Evolutionary conservation across 2,329 filamentous ascomycete genomes (phyloP).

Genomic region (Hymenoscyphus fraxineus): DNA sequence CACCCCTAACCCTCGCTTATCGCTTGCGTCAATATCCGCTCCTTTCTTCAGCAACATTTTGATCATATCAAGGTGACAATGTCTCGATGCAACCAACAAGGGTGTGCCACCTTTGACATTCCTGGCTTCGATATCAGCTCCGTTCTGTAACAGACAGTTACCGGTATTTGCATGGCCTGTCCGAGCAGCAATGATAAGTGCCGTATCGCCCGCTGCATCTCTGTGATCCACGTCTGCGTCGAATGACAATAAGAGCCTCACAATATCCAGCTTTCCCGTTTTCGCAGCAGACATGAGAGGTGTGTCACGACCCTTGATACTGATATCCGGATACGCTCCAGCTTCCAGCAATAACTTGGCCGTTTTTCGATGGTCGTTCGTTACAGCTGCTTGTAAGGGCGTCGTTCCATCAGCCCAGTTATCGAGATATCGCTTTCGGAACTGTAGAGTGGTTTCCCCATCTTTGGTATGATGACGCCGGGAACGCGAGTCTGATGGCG

Average conservation of each 20-base stretch:
- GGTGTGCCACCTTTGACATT: conserved; percentile 21
- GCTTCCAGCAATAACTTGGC: conserved; percentile 17
- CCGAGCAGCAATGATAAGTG: conserved; percentile 17
- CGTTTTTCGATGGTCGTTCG: conserved; percentile 21
- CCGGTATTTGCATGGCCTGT: conserved; percentile 17
- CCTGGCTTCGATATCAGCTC: conserved; percentile 16
- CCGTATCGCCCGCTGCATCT: conserved; percentile 19
- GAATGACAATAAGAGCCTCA: conserved; percentile 12
- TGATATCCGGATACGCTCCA: conserved; percentile 21
- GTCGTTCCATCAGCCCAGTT: conserved; percentile 18
- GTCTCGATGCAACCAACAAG: conserved; percentile 19
- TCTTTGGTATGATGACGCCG: conserved; percentile 1
- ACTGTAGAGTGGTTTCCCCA: conserved; percentile 2
- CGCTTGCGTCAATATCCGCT: conserved; percentile 15
- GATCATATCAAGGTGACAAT: conserved; percentile 17
- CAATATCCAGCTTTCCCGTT: conserved; percentile 19
- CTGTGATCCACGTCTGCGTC: conserved; percentile 17
- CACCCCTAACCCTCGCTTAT: conserved; percentile 19
- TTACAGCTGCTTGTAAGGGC: conserved; percentile 21
- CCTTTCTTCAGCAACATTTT: conserved; percentile 16
- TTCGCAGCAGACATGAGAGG: conserved; percentile 17
- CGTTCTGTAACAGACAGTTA: conserved; percentile 14
- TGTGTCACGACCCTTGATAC: conserved; percentile 12
- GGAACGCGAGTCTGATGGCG: neutral
- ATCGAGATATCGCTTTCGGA: conserved; percentile 12